phyloP scores from a whole-genome alignment of 805 yeast genomes.

The Yamadazyma tumulicola region DNA sequence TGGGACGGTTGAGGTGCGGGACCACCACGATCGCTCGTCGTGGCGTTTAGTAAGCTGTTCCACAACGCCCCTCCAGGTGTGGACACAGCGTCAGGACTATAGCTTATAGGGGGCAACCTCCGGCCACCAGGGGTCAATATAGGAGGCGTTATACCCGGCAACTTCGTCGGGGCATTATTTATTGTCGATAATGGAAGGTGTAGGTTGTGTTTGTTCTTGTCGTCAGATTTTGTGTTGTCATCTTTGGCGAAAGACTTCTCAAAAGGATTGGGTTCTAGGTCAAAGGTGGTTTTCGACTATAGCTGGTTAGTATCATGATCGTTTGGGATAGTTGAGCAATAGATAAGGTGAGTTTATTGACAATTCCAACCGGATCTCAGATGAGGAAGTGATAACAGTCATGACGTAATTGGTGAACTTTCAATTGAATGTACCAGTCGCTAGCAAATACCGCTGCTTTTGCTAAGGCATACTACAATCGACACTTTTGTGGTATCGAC shows the following conservation, averaged over 20 bases:
- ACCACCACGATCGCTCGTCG: no score
- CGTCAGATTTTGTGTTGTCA: conserved; percentile 12
- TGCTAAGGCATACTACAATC: no score
- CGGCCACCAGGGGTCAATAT: conserved; percentile 59
- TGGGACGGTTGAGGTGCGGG: no score
- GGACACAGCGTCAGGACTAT: conserved; percentile 46
- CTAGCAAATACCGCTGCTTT: no score
- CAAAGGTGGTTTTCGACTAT: conserved; percentile 43
- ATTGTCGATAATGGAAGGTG: conserved; percentile 30
- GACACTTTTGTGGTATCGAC: no score
- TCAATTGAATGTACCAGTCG: no score
- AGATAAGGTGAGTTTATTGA: no score
- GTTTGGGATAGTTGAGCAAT: no score
- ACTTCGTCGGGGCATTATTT: conserved; percentile 20
- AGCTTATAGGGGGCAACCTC: conserved; percentile 50
- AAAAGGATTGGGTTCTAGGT: conserved; percentile 91
- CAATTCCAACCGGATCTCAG: no score
- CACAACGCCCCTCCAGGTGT: conserved; percentile 51
- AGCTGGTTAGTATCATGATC: no score
- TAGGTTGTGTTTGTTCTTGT: conserved; percentile 32
- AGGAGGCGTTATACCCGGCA: conserved; percentile 45
- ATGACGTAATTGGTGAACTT: no score
- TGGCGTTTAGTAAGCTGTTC: conserved; percentile 45
- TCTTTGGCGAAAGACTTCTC: conserved; percentile 86
- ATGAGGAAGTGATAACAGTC: no score